Evolutionary conservation across 805 yeast genomes (phyloP), one percentile per base, ranked within the genome.

Genomic region (Suhomyces emberorum): DNA sequence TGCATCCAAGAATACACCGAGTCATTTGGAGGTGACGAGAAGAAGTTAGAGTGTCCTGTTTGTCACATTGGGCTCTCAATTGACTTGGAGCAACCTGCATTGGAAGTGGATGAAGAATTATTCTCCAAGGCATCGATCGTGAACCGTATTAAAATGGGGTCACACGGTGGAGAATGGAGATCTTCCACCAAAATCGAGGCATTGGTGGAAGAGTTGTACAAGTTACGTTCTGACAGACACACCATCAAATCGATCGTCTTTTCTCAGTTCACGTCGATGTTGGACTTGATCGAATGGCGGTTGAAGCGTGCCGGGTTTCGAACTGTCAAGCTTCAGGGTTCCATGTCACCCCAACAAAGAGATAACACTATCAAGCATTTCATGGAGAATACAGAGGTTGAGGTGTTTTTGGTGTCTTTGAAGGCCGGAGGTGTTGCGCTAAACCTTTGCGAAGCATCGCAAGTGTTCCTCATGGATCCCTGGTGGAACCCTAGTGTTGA

Each of bases 401-500:
- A 93, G 59, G 95, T 93, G 7, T 93, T 93, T 55, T 63, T 93
- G 44, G 98, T 93, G 7, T 88, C 96, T 23, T 72, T 93, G 51
- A 93, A 93, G 55, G 99, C 99, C 0, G 99, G 99, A 48, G 99
- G 99, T 64, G 98, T 93, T 28, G 98, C 98, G 0, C 70, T 93
- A 47, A 93, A 93, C 57, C 70, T 93, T 46, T 91, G 96, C 54
- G 99, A 95, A 53, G 98, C 98, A 0, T 88, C 95, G 2, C 98
- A 91, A 53, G 98, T 93, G 31, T 93, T 93, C 49, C 72, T 93
- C 30, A 70, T 93, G 70, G 99, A 93, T 52, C 98, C 98, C 23
- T 93, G 98, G 98, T 93, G 98, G 98, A 95, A 93, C 57, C 98
- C 98, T 1, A 84, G 95, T 48, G 93, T 91, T 6, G 98, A 93